These are phyloP conservation scores for Rhizopogon vulgaris DNA, from an alignment of 768 basidiomycete genomes.

Conservation along the genomic window DNA sequence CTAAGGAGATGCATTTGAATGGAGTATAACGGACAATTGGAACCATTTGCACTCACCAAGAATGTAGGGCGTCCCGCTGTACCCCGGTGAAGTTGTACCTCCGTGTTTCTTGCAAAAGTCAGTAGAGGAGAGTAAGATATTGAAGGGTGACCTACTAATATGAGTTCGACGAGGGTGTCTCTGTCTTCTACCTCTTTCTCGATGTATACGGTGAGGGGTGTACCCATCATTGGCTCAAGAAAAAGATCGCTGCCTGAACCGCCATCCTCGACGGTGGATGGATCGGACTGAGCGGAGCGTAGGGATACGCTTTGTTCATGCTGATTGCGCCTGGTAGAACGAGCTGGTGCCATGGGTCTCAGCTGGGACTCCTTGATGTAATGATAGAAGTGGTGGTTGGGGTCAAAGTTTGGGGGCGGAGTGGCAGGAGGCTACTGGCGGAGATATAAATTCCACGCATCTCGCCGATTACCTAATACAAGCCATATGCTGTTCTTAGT, in stretches of 20 bases:
- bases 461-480: background rate
- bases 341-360: conserved; percentile 82
- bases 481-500: no score
- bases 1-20: conserved; percentile 29
- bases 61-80: conserved; percentile 76
- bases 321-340: conserved; percentile 50
- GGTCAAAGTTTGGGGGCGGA: conserved; percentile 11
- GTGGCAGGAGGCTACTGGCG: conserved; percentile 9
- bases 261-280: conserved; percentile 29
- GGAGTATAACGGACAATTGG: background rate
- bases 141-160: conserved; percentile 47
- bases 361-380: conserved; percentile 20
- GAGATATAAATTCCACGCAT: conserved; percentile 4
- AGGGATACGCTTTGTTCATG: conserved; percentile 27
- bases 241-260: conserved; percentile 40
- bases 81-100: conserved; percentile 65
- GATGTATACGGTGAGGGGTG: conserved; percentile 66
- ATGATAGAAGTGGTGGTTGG: conserved; percentile 19
- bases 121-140: background rate
- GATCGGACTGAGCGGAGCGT: conserved; percentile 23
- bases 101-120: conserved; percentile 58
- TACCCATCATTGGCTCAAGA: conserved; percentile 79
- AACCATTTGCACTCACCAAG: conserved; percentile 47
- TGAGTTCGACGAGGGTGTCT: conserved; percentile 53
- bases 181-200: conserved; percentile 76